Evolutionary conservation across 2,329 filamentous ascomycete genomes (phyloP).

Genomic region (Blastomyces parvus): DNA sequence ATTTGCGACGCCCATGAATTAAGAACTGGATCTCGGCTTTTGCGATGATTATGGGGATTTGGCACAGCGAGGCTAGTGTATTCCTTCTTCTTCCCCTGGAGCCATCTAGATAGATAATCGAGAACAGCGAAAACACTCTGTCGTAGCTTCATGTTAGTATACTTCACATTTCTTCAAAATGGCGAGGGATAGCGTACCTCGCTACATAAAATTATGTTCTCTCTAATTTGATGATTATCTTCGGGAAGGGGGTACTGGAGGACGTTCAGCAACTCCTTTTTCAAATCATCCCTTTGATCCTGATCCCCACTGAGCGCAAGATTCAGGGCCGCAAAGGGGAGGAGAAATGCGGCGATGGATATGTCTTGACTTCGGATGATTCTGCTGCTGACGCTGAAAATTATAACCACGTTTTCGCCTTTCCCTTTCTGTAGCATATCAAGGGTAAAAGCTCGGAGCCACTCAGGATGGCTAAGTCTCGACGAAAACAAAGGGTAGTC

Average conservation of each 20-base stretch:
- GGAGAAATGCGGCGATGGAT: conserved; percentile 73
- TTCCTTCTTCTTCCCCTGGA: conserved; percentile 63
- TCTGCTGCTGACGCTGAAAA: conserved; percentile 73
- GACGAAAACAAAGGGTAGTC: conserved; percentile 70
- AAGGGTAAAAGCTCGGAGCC: conserved; percentile 70
- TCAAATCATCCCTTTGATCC: conserved; percentile 54
- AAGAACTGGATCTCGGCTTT: conserved; percentile 23
- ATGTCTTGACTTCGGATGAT: conserved; percentile 79
- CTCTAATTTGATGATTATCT: conserved; percentile 50
- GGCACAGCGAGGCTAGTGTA: conserved; percentile 26
- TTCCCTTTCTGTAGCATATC: conserved; percentile 73
- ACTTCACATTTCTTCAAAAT: neutral
- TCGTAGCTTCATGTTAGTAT: conserved; percentile 9
- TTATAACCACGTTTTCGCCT: conserved; percentile 60
- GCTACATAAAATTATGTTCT: conserved; percentile 74
- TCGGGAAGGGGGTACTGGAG: conserved; percentile 54
- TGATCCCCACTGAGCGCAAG: conserved; percentile 65
- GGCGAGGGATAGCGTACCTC: conserved; percentile 51
- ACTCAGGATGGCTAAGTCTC: conserved; percentile 61
- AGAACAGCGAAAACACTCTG: conserved; percentile 81
- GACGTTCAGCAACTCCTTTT: conserved; percentile 64
- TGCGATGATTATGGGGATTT: conserved; percentile 22
- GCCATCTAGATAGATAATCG: conserved; percentile 85
- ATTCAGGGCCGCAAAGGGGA: conserved; percentile 81
- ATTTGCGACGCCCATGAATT: conserved; percentile 37